phyloP scores from a whole-genome alignment of 441 rosid species.

The Isatis lusitanica region DNA sequence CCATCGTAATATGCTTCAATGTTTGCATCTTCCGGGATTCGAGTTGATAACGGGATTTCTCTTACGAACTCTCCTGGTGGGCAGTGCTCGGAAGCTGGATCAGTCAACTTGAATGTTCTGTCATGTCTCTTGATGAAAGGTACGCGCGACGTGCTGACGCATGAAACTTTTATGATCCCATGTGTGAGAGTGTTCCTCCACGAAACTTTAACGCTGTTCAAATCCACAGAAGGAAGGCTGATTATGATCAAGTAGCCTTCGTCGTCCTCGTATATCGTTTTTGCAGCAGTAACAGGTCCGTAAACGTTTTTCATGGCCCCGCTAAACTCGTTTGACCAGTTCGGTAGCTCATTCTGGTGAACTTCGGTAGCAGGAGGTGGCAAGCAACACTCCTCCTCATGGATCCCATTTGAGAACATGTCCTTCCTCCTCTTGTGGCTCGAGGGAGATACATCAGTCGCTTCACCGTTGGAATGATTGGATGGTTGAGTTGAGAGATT shows the following conservation, averaged over 20 bases:
- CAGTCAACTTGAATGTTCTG: constrained; percentile 62
- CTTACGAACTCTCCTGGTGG: constrained; percentile 74
- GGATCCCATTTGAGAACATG: constrained; percentile 46
- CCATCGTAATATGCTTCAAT: constrained; percentile 67
- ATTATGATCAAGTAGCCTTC: constrained; percentile 60
- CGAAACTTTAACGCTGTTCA: constrained; percentile 66
- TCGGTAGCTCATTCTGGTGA: constrained; percentile 46
- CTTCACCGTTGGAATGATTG: constrained; percentile 50
- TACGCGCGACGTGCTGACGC: constrained; percentile 53
- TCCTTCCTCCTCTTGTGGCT: constrained; percentile 65
- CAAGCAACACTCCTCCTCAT: constrained; percentile 52
- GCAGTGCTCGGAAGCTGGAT: constrained; percentile 66
- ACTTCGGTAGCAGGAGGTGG: constrained; percentile 45
- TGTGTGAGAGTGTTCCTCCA: constrained; percentile 66
- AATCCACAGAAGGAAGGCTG: constrained; percentile 71
- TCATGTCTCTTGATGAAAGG: constrained; percentile 60
- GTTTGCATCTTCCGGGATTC: constrained; percentile 74
- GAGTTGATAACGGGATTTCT: constrained; percentile 59
- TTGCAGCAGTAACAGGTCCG: constrained; percentile 71
- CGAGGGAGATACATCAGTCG: constrained; percentile 54
- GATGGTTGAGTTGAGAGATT: constrained; percentile 54
- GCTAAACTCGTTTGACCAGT: constrained; percentile 55
- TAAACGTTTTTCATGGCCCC: constrained; percentile 57
- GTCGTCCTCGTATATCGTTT: constrained; percentile 67
- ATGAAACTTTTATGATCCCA: constrained; percentile 61